These are phyloP conservation scores for Fusarium tjaetaba DNA, from an alignment of 2,329 filamentous ascomycete species.

Conservation along the genomic window DNA sequence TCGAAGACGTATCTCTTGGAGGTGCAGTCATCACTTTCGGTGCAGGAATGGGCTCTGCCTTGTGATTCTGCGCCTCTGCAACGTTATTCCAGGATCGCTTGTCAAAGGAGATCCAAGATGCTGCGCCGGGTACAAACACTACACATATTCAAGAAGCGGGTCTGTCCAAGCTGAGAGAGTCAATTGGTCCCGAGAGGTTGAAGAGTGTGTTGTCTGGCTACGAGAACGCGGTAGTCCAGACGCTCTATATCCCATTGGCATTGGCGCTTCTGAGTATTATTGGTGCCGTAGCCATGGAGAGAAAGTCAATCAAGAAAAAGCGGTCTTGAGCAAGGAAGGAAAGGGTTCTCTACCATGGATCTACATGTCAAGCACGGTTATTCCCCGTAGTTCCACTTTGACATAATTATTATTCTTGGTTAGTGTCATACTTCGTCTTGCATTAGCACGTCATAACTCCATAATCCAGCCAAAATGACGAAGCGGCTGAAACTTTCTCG, in stretches of 20 bases:
- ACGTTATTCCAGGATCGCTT: constrained; percentile 39
- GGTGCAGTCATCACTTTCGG: constrained; percentile 40
- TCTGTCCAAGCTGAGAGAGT: constrained; percentile 25
- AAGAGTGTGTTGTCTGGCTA: constrained; percentile 30
- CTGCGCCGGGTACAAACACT: constrained; percentile 16
- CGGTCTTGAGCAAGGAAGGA: not conserved
- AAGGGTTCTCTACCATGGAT: accelerated
- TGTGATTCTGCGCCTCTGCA: constrained; percentile 42
- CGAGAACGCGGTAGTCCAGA: constrained; percentile 38
- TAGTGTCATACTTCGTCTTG: not conserved
- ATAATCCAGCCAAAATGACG: not conserved
- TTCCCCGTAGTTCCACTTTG: not conserved
- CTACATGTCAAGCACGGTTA: not conserved
- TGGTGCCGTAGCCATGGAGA: constrained; percentile 37
- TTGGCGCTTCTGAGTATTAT: constrained; percentile 30
- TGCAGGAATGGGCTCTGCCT: constrained; percentile 32
- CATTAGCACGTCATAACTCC: not conserved
- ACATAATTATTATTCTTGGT: not conserved
- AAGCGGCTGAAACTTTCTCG: not conserved
- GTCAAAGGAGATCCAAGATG: constrained; percentile 18
- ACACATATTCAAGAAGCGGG: constrained; percentile 19
- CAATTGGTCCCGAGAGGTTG: constrained; percentile 17
- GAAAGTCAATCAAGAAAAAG: constrained; percentile 39
- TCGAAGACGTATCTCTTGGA: constrained; percentile 37
- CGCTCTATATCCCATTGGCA: constrained; percentile 35